Conservation (phyloP, 2,329 filamentous ascomycete genomes). For the Pyricularia grisea region DNA sequence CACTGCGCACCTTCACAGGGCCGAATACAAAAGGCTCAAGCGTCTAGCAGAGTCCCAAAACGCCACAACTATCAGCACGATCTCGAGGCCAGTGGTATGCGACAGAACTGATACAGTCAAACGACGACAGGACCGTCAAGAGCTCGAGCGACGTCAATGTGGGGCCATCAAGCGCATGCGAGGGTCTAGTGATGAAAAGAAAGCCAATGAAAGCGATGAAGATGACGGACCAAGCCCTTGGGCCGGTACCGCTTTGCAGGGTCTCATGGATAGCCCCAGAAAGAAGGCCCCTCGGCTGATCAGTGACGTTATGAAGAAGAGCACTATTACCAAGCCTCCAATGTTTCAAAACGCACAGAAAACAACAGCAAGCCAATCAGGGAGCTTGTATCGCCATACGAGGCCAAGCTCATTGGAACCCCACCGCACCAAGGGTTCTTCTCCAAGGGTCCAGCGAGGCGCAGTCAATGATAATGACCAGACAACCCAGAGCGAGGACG, state of each 20-base stretch:
- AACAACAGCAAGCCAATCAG: neutral
- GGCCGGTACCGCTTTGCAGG: slow-evolving; percentile 28
- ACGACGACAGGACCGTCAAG: slow-evolving; percentile 24
- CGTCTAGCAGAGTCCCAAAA: slow-evolving; percentile 43
- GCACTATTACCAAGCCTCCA: neutral
- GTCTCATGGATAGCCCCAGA: slow-evolving; percentile 30
- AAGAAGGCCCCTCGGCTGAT: slow-evolving; percentile 16
- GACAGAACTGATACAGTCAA: slow-evolving; percentile 25
- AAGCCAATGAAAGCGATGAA: slow-evolving; percentile 15
- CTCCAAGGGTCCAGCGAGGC: neutral
- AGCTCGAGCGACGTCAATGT: slow-evolving; percentile 25
- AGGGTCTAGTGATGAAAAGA: slow-evolving; percentile 7
- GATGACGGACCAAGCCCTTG: slow-evolving; percentile 21
- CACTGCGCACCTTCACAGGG: slow-evolving; percentile 67
- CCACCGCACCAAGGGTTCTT: neutral
- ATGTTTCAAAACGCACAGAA: neutral
- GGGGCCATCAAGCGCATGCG: slow-evolving; percentile 15
- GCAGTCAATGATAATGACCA: neutral
- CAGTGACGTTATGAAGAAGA: neutral
- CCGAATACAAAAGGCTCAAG: slow-evolving; percentile 64
- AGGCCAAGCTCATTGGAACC: neutral
- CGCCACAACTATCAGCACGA: slow-evolving; percentile 37
- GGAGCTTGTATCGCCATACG: neutral
- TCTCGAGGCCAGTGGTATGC: slow-evolving; percentile 41
- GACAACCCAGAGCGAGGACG: neutral